Base-by-base conservation (phyloP, 768 basidiomycete species). In the Exidia glandulosa region DNA sequence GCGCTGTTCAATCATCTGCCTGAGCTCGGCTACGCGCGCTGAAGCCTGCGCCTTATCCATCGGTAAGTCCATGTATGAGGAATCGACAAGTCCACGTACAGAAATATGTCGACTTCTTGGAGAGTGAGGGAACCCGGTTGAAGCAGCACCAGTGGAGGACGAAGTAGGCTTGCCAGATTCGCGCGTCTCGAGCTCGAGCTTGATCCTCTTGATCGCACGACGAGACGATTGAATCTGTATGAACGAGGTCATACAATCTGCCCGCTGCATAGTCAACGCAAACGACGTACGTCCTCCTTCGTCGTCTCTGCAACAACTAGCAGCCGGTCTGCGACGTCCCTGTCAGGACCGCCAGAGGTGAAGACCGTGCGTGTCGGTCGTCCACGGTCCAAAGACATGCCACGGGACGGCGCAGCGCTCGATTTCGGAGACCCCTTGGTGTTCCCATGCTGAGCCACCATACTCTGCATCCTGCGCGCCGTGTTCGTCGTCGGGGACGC, bases 21-120 rank as follows among this genome's bases (percentile, higher is more conserved):
- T 80, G 89, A 93, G 89, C 69, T 93, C 90, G 65, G 89, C 83
- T 76, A 90, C 78, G 27, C 90, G 83, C 34, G 85, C 84, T 64
- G 84, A 84, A 34, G 89, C 88, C 59, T 84, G 41, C 41, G 23
- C 41, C 41, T 45, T 37, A 19, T 37, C 2, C 19, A 45, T 10
- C 10, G 23, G 41, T 13, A 23, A 45, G 12, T 19, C 16, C 5
- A 45, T 19, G 41, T 45, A 19, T 19, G 23, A 45, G 41, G 34
- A 7, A 36, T 7, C 34, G 7, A 36, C 34, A 36, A 36, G 9
- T 25, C 14, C 7, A 68, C 72, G 57, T 48, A 71, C 71, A 34
- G 67, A 65, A 36, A 74, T 70, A 34, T 73, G 65, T 12, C 69
- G 61, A 58, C 65, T 64, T 47, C 71, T 70, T 2, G 73, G 72